These are phyloP conservation scores for Nothopassalora personata DNA, from an alignment of 2,329 filamentous ascomycete genomes.

Conservation along the genomic window DNA sequence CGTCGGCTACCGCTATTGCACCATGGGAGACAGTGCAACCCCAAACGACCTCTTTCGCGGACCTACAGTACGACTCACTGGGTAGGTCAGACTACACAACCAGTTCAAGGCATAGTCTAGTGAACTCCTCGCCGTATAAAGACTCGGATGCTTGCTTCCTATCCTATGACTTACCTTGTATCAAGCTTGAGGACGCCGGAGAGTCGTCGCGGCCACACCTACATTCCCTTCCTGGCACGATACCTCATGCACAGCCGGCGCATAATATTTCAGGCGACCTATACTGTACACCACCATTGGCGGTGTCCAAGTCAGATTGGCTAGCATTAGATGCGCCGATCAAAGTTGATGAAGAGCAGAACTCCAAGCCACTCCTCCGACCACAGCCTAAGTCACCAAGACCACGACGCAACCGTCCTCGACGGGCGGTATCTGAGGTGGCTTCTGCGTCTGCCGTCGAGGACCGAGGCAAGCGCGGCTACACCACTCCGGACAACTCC, in stretches of 20 bases:
- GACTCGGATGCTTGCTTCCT: conserved; percentile 17
- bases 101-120: conserved; percentile 17
- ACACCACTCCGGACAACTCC: conserved; percentile 57
- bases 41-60: background rate
- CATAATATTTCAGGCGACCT: conserved; percentile 17
- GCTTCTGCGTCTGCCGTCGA: conserved; percentile 1
- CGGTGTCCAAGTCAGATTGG: background rate
- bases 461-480: conserved; percentile 24
- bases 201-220: conserved; percentile 3
- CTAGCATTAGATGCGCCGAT: background rate
- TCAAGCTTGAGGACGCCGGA: conserved; percentile 22
- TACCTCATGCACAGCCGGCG: background rate
- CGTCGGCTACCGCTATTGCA: conserved; percentile 8
- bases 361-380: conserved; percentile 1
- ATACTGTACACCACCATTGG: conserved; percentile 8
- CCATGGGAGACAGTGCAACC: conserved; percentile 11
- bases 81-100: conserved; percentile 22
- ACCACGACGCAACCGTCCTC: background rate
- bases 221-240: conserved; percentile 14
- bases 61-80: conserved; percentile 16
- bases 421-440: conserved; percentile 9
- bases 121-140: conserved; percentile 25
- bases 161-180: conserved; percentile 12
- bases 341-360: conserved; percentile 1
- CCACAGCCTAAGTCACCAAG: background rate